Evolutionary conservation across 192 early-diverging fungal species (phyloP).

Genomic region (Neocallimastix lanati): DNA sequence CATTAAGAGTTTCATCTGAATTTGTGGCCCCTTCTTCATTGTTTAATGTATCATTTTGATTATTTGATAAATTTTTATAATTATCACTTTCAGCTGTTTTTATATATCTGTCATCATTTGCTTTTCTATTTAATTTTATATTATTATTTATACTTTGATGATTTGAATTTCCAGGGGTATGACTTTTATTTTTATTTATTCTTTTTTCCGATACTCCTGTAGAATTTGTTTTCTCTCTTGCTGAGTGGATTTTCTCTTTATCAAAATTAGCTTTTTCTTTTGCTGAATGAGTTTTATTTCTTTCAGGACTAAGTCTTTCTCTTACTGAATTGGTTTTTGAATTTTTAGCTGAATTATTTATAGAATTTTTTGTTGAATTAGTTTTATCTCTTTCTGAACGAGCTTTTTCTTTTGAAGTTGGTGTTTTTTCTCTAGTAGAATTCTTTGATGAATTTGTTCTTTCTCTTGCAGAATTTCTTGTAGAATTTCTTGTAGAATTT

Average conservation of each 20-base stretch:
- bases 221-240: background rate
- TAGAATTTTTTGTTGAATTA: background rate
- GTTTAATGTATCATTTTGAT: background rate
- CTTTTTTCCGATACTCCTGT: background rate
- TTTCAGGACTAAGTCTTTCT: background rate
- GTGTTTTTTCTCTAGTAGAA: background rate
- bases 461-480: background rate
- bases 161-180: background rate
- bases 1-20: background rate
- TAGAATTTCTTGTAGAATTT: background rate
- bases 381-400: too few species aligned
- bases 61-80: background rate
- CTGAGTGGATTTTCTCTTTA: background rate
- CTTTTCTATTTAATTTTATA: background rate
- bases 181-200: background rate
- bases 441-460: background rate
- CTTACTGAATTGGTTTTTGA: background rate
- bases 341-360: background rate
- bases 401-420: background rate
- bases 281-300: background rate
- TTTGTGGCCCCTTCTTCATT: background rate
- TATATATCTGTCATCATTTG: background rate
- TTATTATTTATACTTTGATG: background rate
- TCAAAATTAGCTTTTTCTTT: background rate
- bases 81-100: background rate